These are phyloP conservation scores for Termitomyces sp. DNA, from an alignment of 768 basidiomycete species.

Conservation along the genomic window DNA sequence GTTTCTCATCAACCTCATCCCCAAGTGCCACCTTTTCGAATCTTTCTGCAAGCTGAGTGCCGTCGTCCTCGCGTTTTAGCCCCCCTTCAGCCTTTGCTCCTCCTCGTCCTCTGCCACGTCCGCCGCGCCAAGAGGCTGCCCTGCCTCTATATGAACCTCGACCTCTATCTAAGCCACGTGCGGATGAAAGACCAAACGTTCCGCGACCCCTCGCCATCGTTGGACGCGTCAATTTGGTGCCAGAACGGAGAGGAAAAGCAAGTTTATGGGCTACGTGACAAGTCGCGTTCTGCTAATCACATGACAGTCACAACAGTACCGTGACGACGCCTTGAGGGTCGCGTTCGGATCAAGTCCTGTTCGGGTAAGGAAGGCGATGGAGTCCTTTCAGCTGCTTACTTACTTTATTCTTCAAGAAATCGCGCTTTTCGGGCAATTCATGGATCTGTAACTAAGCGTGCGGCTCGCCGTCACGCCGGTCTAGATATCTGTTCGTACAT, in stretches of 20 bases:
- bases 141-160: constrained; percentile 48
- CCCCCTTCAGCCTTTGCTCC: constrained; percentile 42
- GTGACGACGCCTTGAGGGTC: no score
- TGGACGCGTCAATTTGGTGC: constrained; percentile 10
- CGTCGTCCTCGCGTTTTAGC: constrained; percentile 83
- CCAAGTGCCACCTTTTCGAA: constrained; percentile 74
- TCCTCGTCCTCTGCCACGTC: constrained; percentile 54
- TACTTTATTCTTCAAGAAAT: no score
- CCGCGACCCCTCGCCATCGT: constrained; percentile 52
- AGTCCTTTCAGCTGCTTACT: neutral
- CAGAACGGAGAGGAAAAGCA: neutral
- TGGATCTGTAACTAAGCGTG: neutral
- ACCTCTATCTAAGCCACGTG: constrained; percentile 42
- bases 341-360: no score
- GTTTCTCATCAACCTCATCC: constrained; percentile 91
- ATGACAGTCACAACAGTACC: neutral
- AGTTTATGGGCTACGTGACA: constrained; percentile 14
- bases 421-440: neutral
- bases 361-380: no score
- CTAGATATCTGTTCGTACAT: constrained; percentile 11
- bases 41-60: constrained; percentile 78
- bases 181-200: constrained; percentile 55
- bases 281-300: constrained; percentile 10
- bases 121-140: constrained; percentile 47
- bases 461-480: neutral